Evolutionary conservation across 441 rosid genomes (phyloP), one percentile per base, ranked within the genome.

Genomic region (Pelargonium citronellum): DNA sequence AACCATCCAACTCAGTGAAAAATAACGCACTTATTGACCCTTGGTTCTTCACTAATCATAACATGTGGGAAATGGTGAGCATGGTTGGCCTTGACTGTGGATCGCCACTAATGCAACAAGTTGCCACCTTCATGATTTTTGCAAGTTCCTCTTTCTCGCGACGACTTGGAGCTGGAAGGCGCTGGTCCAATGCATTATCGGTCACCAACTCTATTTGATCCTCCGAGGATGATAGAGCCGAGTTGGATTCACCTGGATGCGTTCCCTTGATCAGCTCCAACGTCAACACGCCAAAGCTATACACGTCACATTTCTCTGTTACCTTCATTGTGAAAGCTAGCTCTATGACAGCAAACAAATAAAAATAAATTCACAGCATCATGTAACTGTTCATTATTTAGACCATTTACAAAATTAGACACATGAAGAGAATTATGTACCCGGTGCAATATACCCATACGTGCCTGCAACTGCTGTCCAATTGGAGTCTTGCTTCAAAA

Each of bases 231-330:
- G 37, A 30, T 5, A 75, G 39, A 15, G 73, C 17, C 0, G 68
- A 12, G 15, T 78, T 58, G 17, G 66, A 1, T 22, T 80, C 81
- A 0, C 79, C 73, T 0, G 84, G 86, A 66, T 83, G 80, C n/a
- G 51, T 30, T 17, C 85, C 85, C 44, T 39, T 67, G 0, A 85
- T 70, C 5, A 85, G 68, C 62, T 83, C 79, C 19, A 81, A 9
- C 2, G 71, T 53, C 20, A 81, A 16, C 4, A 78, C 79, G 9
- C 85, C 83, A 1, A 75, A 58, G 41, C 41, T 37, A 37, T 37
- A 37, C 7, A 37, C 41, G 6, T 37, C 41, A 6, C 41, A 37
- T 6, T 83, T 78, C 41, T 83, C 75, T 0, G 79, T 81, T 17
- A 74, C 78, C 55, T 73, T 71, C 77, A 76, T 77, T 73, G 41